Base-by-base conservation (phyloP, 179 eudicot species). In the Silene vulgaris region DNA sequence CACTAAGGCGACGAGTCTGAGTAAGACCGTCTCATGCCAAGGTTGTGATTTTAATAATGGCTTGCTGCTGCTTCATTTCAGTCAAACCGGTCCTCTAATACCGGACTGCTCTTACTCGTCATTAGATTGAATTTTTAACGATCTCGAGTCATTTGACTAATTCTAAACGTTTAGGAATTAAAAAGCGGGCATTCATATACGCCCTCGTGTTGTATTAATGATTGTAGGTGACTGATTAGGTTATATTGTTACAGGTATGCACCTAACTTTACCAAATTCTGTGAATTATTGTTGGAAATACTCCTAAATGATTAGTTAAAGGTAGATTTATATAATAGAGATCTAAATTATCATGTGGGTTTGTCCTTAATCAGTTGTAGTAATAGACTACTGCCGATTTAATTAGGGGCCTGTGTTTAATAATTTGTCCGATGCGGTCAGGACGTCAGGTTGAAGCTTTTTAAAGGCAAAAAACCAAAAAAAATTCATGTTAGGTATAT, bases 401-500 rank as follows among this genome's bases (percentile, higher is more conserved):
- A 56, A 40, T 5, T n/a, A 32, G 62, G 40, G 62, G 29, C 43
- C 56, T 50, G 73, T 50, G 73, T 69, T 72, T 72, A 76, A 69
- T 76, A 71, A 56, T 80, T 80, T 57, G 76, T n/a, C 65, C 60
- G 63, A 75, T 43, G 72, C n/a, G 37, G 78, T 73, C 78, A 62
- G 63, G 78, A 71, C 74, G 61, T 73, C 78, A 62, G 63, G 78
- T 74, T 77, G 61, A 81, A 73, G 72, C 76, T 45, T 79, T 69
- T 29, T 17, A 7, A 60, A 60, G 64, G 64, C 60, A 56, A 56
- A 14, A 56, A n/a, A 56, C 4, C 4, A 52, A 56, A 56, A 56
- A 0, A 56, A 54, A 54, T 16, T 14, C 60, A 56, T 56, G 60
- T 56, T 56, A 56, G 60, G 60, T 56, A 56, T 5, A 9, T 16